A percentile compares a stretch with the other conserved stretches of the same genome.
Evolutionary conservation across 2,329 filamentous ascomycete genomes (phyloP).

Genomic region (Pseudogymnoascus sp.): DNA sequence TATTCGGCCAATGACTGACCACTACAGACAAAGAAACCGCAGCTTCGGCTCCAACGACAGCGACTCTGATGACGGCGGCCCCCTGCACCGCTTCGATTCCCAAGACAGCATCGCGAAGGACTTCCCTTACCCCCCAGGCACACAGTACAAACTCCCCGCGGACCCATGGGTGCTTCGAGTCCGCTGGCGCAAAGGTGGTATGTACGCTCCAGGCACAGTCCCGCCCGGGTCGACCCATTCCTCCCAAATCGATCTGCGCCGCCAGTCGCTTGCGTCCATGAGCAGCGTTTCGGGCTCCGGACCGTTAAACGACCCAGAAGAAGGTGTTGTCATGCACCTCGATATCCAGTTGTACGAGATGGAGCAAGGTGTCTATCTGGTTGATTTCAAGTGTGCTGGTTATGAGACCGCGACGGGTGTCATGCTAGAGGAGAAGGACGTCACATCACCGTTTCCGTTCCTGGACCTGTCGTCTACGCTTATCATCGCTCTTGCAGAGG

Average conservation of each 20-base stretch:
- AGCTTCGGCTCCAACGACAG: conserved; percentile 30
- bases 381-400: conserved; percentile 97
- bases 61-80: conserved; percentile 31
- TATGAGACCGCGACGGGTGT: conserved; percentile 76
- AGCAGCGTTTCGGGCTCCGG: conserved; percentile 25
- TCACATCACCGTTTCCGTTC: conserved; percentile 91
- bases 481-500: conserved; percentile 86
- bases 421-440: conserved; percentile 81
- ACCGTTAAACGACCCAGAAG: conserved; percentile 21
- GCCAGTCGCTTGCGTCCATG: conserved; percentile 27
- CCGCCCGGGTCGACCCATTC: conserved; percentile 42
- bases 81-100: conserved; percentile 30
- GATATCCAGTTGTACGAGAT: conserved; percentile 95
- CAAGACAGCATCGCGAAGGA: conserved; percentile 12
- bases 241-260: conserved; percentile 37
- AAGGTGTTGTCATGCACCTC: conserved; percentile 74
- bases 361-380: conserved; percentile 84
- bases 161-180: conserved; percentile 94
- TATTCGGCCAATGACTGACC: neutral
- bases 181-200: conserved; percentile 76
- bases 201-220: conserved; percentile 43
- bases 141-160: conserved; percentile 75
- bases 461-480: conserved; percentile 85
- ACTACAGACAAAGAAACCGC: conserved; percentile 22
- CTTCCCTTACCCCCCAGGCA: conserved; percentile 37